A percentile compares a stretch with the other conserved stretches of the same genome.
Evolutionary conservation across 2,329 filamentous ascomycete species (phyloP).

Genomic region (Fusarium multiceps): DNA sequence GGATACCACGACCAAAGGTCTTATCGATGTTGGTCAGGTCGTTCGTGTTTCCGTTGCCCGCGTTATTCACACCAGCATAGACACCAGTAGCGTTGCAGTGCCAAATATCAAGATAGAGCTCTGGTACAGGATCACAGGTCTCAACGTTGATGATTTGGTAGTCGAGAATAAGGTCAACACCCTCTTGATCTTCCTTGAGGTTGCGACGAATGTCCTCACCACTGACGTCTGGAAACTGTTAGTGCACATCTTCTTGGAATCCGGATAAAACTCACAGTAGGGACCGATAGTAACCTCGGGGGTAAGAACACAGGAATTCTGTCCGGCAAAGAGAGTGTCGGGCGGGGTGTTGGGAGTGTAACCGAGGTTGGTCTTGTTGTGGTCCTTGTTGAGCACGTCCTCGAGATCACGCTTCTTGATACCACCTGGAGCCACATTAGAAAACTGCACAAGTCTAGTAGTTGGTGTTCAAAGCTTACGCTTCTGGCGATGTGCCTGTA

Average conservation of each 20-base stretch:
- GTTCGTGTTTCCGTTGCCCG: constrained; percentile 58
- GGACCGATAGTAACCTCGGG: constrained; percentile 64
- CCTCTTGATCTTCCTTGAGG: constrained; percentile 55
- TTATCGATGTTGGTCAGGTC: constrained; percentile 49
- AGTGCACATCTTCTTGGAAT: neutral
- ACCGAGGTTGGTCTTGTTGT: constrained; percentile 52
- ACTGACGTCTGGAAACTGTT: constrained; percentile 37
- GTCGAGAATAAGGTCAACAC: constrained; percentile 56
- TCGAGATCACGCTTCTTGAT: constrained; percentile 50
- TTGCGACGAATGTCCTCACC: constrained; percentile 51
- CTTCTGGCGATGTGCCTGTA: constrained; percentile 56
- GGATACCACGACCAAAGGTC: constrained; percentile 52
- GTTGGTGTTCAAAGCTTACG: constrained; percentile 24
- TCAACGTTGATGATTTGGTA: constrained; percentile 58
- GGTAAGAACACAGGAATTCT: constrained; percentile 59
- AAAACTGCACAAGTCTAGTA: neutral
- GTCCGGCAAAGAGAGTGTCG: constrained; percentile 52
- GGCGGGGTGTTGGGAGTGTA: constrained; percentile 49
- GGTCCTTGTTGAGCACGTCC: constrained; percentile 48
- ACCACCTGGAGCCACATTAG: constrained; percentile 1
- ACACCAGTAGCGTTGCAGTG: constrained; percentile 61
- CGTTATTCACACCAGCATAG: constrained; percentile 54
- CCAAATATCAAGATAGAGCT: constrained; percentile 59
- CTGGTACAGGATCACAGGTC: constrained; percentile 56
- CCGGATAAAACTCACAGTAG: constrained; percentile 44